phyloP scores from a whole-genome alignment of 139 green algal genomes.

The Chlamydomonas asymmetrica region DNA sequence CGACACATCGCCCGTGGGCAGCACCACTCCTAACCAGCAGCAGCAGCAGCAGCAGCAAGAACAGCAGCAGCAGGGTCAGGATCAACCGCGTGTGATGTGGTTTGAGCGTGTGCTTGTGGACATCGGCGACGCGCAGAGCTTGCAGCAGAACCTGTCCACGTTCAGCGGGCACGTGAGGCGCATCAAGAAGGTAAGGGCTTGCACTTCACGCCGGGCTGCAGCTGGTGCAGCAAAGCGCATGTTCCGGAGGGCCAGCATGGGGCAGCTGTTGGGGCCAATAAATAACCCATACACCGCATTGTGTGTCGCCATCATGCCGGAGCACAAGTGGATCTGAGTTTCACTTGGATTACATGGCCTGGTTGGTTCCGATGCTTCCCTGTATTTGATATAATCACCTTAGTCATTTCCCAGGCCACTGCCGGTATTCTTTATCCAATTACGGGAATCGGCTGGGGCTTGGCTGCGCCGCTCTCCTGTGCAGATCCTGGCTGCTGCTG shows the following conservation, averaged over 20 bases:
- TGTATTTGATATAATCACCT: too few species aligned
- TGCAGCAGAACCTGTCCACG: slow-evolving; percentile 92
- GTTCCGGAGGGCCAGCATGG: too few species aligned
- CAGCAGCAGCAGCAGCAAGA: slow-evolving; percentile 11
- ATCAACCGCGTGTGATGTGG: slow-evolving; percentile 45
- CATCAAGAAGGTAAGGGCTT: slow-evolving; percentile 52
- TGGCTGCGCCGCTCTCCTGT: too few species aligned
- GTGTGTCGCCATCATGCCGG: too few species aligned
- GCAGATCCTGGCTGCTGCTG: slow-evolving; percentile 52
- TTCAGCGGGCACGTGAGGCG: slow-evolving; percentile 88
- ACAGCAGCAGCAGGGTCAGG: slow-evolving; percentile 24
- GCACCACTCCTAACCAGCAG: background rate
- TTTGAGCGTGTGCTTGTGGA: slow-evolving; percentile 87
- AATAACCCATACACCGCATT: too few species aligned
- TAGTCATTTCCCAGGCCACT: too few species aligned
- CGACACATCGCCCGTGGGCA: background rate
- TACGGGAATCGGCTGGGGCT: too few species aligned
- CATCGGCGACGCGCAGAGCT: slow-evolving; percentile 82
- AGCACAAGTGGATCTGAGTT: background rate
- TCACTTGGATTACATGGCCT: background rate
- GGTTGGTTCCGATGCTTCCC: background rate
- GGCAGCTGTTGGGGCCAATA: too few species aligned
- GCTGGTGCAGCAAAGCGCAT: too few species aligned
- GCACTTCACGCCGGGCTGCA: too few species aligned
- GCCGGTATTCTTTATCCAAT: too few species aligned